Percentiles rank a stretch among this genome's conserved stretches.
Evolutionary conservation across 306 rosid genomes (phyloP).

Genomic region (Trichosanthes cucumerina): DNA sequence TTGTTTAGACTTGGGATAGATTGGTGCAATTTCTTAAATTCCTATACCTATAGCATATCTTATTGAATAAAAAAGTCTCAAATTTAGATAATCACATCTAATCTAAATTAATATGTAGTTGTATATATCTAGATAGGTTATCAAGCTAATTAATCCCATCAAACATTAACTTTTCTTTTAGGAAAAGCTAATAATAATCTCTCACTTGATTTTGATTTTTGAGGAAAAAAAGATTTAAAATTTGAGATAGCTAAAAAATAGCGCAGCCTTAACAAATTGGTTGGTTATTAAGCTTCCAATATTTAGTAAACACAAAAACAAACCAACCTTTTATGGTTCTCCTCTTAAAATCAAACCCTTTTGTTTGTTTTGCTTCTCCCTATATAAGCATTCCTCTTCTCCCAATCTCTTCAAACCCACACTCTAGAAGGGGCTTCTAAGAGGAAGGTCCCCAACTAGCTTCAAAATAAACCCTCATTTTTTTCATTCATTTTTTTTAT

Average conservation of each 20-base stretch:
- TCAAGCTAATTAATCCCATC: no score
- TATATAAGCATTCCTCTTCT: not conserved
- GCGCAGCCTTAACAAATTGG: not conserved
- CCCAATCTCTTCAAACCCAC: not conserved
- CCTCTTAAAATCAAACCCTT: not conserved
- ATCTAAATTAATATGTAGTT: no score
- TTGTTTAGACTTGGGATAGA: no score
- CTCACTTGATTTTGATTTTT: not conserved
- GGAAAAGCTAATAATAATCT: no score
- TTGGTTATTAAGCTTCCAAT: constrained; percentile 8
- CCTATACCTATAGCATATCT: no score
- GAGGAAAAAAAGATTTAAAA: not conserved
- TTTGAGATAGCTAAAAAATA: not conserved
- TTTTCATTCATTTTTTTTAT: no score
- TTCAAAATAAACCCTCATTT: constrained; percentile 1
- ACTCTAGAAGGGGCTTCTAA: constrained; percentile 12
- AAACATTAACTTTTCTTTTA: no score
- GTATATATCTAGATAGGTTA: no score
- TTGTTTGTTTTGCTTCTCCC: not conserved
- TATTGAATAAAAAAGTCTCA: no score
- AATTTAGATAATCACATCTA: no score
- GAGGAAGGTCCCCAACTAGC: constrained; percentile 13
- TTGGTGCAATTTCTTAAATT: no score
- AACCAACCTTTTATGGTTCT: not conserved
- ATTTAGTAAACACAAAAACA: constrained; percentile 9